Evolutionary conservation across 768 basidiomycete species (phyloP), one percentile per base, ranked within the genome.

Genomic region (Auricularia sp.): DNA sequence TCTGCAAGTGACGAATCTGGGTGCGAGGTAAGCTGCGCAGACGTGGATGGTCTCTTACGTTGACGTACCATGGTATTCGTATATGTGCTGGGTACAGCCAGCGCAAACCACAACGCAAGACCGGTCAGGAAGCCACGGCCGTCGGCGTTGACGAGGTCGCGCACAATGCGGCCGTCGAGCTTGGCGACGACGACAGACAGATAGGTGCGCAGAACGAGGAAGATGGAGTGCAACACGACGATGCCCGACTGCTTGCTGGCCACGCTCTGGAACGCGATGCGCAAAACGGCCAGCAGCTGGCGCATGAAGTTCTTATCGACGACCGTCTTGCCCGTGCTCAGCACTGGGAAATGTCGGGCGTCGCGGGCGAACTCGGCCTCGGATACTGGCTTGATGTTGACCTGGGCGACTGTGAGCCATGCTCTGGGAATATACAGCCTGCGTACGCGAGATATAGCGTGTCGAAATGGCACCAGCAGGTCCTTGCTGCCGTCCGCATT

Each of bases 1-100:
- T 84, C 75, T 98, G 94, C 1, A 98, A 79, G 72, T 93, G 89
- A 4, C 89, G 87, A 66, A 97, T 90, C 93, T 94, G 66, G 4
- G 2, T 29, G 53, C 12, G 18, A 44, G 58, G 21, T 53, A 7
- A n/a, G 34, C 18, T 10, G 43, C 3, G 47, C 29, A 29, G 29
- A 29, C 29, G 29, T 29, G 64, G 14, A 23, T 42, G 8, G 12
- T 42, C 8, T 42, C 39, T 42, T 42, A 14, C 14, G 66, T 77
- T 36, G 33, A 23, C 72, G 61, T 36, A 91, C 92, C 91, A 98
- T 93, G 1, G 91, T 87, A 72, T 98, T 98, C 0, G 96, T 98
- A 72, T 93, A 94, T 23, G 93, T 93, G 71, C 91, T 93, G 0
- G 96, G 96, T 33, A 98, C 81, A 1, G 94, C 93, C 10, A 98